A percentile compares a stretch with the other conserved stretches of the same genome.
phyloP scores from a whole-genome alignment of 805 yeast genomes.

The Jamesozyma rosinii region DNA sequence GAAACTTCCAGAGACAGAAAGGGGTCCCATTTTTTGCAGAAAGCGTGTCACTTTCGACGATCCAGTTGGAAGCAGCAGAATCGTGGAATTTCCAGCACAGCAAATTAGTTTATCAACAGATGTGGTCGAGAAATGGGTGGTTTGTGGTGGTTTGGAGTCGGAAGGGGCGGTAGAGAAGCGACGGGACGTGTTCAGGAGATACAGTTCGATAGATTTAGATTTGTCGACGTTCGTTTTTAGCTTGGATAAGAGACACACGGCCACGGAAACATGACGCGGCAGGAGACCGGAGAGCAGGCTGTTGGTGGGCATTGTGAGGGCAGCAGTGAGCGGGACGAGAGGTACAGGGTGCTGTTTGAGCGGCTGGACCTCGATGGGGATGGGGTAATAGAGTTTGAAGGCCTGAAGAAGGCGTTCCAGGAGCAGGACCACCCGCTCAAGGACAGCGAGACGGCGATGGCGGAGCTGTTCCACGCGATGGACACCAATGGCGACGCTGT shows the following conservation, averaged over 20 bases:
- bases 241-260: no score
- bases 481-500: slow-evolving; percentile 48
- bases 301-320: slow-evolving; percentile 6
- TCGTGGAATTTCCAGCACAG: no score
- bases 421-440: slow-evolving; percentile 55
- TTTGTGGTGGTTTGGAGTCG: no score
- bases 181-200: no score
- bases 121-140: no score
- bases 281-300: neutral
- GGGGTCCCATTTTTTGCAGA: neutral
- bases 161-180: no score
- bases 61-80: neutral
- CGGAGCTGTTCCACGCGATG: slow-evolving; percentile 47
- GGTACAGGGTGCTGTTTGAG: slow-evolving; percentile 36
- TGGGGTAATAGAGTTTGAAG: slow-evolving; percentile 32
- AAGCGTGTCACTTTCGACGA: neutral
- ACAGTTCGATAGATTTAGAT: no score
- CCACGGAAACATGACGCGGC: slow-evolving; percentile 2
- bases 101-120: no score
- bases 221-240: no score
- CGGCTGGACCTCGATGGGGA: slow-evolving; percentile 35
- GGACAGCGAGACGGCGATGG: slow-evolving; percentile 49
- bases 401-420: slow-evolving; percentile 34
- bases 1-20: no score
- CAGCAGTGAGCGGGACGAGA: slow-evolving; percentile 18